These are phyloP conservation scores for Thermochaetoides dissita DNA, from an alignment of 2,329 filamentous ascomycete genomes.

Conservation along the genomic window DNA sequence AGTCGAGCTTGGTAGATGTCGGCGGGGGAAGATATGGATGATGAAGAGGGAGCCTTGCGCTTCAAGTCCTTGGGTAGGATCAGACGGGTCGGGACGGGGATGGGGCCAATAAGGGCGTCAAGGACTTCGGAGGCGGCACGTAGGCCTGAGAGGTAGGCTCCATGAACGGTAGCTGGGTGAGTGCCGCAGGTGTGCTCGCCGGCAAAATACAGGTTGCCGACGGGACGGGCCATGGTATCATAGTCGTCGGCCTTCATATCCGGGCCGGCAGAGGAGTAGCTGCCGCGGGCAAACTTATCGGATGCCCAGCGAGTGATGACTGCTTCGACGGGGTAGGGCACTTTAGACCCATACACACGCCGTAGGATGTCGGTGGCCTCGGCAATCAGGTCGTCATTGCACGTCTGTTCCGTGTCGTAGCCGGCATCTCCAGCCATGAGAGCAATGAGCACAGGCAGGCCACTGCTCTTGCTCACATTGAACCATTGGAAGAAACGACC, in stretches of 20 bases:
- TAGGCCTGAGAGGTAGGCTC: conserved; percentile 85
- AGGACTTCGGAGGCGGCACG: conserved; percentile 79
- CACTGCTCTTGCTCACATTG: conserved; percentile 82
- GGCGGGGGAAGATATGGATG: conserved; percentile 14
- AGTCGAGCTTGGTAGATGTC: conserved; percentile 44
- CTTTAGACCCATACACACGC: conserved; percentile 55
- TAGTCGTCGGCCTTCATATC: conserved; percentile 77
- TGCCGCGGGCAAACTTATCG: conserved; percentile 82
- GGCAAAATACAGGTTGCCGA: conserved; percentile 86
- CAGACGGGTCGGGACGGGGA: conserved; percentile 62
- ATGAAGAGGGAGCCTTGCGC: conserved; percentile 17
- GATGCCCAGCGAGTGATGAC: conserved; percentile 87
- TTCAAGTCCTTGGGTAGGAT: conserved; percentile 46
- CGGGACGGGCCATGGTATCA: conserved; percentile 69
- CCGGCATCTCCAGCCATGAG: conserved; percentile 94
- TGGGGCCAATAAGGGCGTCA: conserved; percentile 65
- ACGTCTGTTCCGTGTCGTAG: conserved; percentile 66
- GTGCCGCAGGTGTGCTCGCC: conserved; percentile 93
- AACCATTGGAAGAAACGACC: conserved; percentile 98
- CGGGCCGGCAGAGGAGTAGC: conserved; percentile 86
- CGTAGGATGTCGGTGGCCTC: conserved; percentile 71
- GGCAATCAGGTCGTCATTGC: conserved; percentile 59
- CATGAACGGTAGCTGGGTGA: conserved; percentile 92
- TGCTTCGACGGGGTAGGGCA: conserved; percentile 69
- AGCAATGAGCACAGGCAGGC: conserved; percentile 73